These are phyloP conservation scores for Aspergillus pseudoterreus DNA, from an alignment of 2,329 filamentous ascomycete genomes.

Conservation along the genomic window DNA sequence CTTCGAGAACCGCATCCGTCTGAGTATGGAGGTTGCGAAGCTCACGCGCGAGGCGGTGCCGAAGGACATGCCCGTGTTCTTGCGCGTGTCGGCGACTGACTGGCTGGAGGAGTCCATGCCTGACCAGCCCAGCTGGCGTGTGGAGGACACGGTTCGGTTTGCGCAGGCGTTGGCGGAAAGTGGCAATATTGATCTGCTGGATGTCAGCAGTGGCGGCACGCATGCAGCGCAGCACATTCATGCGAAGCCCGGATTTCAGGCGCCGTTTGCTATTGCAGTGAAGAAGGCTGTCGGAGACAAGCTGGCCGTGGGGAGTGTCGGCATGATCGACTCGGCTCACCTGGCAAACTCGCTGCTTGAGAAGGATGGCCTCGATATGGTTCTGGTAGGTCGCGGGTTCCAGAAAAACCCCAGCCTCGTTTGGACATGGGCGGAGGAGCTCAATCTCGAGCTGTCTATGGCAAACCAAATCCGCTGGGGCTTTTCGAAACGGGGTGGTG, in stretches of 20 bases:
- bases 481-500: slow-evolving; percentile 31
- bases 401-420: slow-evolving; percentile 78
- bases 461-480: slow-evolving; percentile 66
- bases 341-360: slow-evolving; percentile 62
- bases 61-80: slow-evolving; percentile 64
- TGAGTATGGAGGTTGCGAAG: slow-evolving; percentile 65
- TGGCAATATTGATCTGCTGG: slow-evolving; percentile 73
- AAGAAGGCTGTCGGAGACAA: slow-evolving; percentile 67
- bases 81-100: slow-evolving; percentile 68
- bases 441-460: slow-evolving; percentile 68
- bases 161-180: slow-evolving; percentile 63
- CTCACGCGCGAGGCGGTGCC: slow-evolving; percentile 60
- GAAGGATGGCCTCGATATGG: slow-evolving; percentile 58
- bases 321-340: slow-evolving; percentile 65
- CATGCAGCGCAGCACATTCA: slow-evolving; percentile 31
- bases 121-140: slow-evolving; percentile 61
- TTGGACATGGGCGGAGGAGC: slow-evolving; percentile 66
- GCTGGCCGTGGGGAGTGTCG: slow-evolving; percentile 70
- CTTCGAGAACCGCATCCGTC: slow-evolving; percentile 61
- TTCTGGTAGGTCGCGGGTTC: slow-evolving; percentile 71
- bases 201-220: slow-evolving; percentile 58
- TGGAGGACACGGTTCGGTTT: slow-evolving; percentile 62
- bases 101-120: slow-evolving; percentile 64
- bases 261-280: slow-evolving; percentile 66
- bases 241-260: slow-evolving; percentile 64